Conservation (phyloP, 148 eudicot genomes). For the Arbutus unedo region DNA sequence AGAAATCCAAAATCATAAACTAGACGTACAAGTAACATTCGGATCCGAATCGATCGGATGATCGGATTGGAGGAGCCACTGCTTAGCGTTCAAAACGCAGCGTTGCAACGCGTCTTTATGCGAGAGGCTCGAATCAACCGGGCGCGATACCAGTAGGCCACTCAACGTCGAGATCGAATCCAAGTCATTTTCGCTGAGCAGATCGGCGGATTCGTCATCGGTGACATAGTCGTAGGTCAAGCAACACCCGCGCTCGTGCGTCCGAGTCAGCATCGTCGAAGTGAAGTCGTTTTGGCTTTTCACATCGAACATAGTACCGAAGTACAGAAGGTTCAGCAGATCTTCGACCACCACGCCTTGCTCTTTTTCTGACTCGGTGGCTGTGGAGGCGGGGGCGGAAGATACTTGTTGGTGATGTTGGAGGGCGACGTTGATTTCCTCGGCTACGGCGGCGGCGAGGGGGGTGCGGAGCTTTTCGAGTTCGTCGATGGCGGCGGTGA, state of each 20-base stretch:
- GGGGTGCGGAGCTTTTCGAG: slow-evolving; percentile 75
- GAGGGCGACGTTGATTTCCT: slow-evolving; percentile 47
- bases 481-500: slow-evolving; percentile 60
- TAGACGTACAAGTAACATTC: slow-evolving; percentile 50
- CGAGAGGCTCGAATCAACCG: slow-evolving; percentile 60
- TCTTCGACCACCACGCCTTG: slow-evolving; percentile 35
- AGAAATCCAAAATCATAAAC: not conserved
- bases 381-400: not conserved
- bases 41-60: slow-evolving; percentile 48
- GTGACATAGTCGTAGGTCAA: slow-evolving; percentile 86
- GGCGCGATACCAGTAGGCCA: slow-evolving; percentile 55
- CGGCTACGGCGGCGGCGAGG: slow-evolving; percentile 48
- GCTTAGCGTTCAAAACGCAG: slow-evolving; percentile 64
- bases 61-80: slow-evolving; percentile 61
- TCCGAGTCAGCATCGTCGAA: slow-evolving; percentile 54
- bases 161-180: slow-evolving; percentile 68
- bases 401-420: slow-evolving; percentile 4
- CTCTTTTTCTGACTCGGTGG: not conserved
- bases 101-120: slow-evolving; percentile 60
- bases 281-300: slow-evolving; percentile 54
- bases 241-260: slow-evolving; percentile 80
- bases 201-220: slow-evolving; percentile 68
- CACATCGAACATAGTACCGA: slow-evolving; percentile 76
- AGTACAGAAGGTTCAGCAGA: slow-evolving; percentile 65
- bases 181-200: slow-evolving; percentile 64